Conservation (phyloP, 352 stramenopile genomes). For the Pythium sukuiense region DNA sequence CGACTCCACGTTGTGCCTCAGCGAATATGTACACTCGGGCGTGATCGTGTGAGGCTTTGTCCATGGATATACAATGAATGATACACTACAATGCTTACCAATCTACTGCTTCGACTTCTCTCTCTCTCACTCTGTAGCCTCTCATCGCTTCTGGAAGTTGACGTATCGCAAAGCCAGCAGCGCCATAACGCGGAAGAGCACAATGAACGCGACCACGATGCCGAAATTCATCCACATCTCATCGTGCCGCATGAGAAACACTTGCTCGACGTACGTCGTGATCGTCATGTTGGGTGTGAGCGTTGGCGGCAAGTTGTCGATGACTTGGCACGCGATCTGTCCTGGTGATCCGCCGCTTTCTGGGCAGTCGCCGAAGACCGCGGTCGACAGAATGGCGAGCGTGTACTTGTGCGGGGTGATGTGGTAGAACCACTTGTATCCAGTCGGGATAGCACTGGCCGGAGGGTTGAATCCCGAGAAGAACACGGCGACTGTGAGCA, state of each 20-base stretch:
- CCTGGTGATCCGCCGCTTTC: no score
- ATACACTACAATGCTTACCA: no score
- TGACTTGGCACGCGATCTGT: constrained; percentile 41
- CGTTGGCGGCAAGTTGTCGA: constrained; percentile 34
- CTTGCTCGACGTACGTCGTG: constrained; percentile 49
- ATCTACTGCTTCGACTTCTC: no score
- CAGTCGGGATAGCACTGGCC: constrained; percentile 25
- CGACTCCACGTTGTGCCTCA: neutral
- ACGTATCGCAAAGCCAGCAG: constrained; percentile 53
- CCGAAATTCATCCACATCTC: constrained; percentile 50
- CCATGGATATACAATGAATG: no score
- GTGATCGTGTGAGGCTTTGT: neutral
- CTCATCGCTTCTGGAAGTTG: constrained; percentile 42
- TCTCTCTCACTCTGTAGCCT: no score
- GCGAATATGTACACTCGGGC: neutral
- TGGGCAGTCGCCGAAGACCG: constrained; percentile 44
- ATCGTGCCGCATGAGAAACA: constrained; percentile 56
- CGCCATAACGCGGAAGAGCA: constrained; percentile 45
- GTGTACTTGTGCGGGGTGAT: constrained; percentile 46
- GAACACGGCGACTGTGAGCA: constrained; percentile 53
- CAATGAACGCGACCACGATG: constrained; percentile 48
- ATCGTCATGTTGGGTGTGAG: constrained; percentile 38
- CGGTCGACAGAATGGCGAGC: constrained; percentile 35
- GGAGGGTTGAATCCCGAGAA: constrained; percentile 54
- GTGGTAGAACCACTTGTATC: constrained; percentile 38